Base-by-base conservation (phyloP, 257 asterid genomes). In the Salvia rosmarinus region DNA sequence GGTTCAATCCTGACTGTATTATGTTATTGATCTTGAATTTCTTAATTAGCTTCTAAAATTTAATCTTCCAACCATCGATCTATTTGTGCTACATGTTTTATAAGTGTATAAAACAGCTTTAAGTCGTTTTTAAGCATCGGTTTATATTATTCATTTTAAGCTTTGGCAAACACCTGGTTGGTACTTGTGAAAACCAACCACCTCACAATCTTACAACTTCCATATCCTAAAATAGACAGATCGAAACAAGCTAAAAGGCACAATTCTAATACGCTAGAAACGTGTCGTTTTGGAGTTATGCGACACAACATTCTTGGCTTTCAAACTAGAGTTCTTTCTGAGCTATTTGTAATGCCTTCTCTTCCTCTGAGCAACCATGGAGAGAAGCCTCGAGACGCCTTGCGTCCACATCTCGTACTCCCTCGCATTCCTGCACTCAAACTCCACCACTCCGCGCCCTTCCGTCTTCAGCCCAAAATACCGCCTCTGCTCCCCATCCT, bases 401-500 rank as follows among this genome's bases (percentile, higher is more conserved):
- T 83, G 89, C 8, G 92, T 87, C 92, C 92, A 87, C 88, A 87
- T 87, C 34, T 87, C 88, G 4, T 87, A 82, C 58, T 87, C 92
- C 64, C 82, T 77, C 13, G 80, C 83, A 58, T 72, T 87, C 85
- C 60, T 86, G 63, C 88, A 86, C 73, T 86, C 89, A n/a, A 86
- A 86, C 69, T 86, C 89, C 40, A 84, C 89, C 2, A 84, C 51
- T 12, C 99, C 99, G 0, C 99, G 96, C 9, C 73, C 89, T 62
- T 85, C 82, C 3, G 98, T 95, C 77, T 87, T 90, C 25, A 95
- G 82, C 47, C 97, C 99, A 12, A 95, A 95, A 79, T 95, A 95
- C 17, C 90, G 71, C 37, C 98, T 84, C 82, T 95, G 88, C 68
- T 91, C 96, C 3, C 98, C 98, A 32, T 90, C 99, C 73, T 95